A percentile compares a stretch with the other conserved stretches of the same genome.
Evolutionary conservation across 2,329 filamentous ascomycete genomes (phyloP).

Genomic region (Mycocentrospora acerina): DNA sequence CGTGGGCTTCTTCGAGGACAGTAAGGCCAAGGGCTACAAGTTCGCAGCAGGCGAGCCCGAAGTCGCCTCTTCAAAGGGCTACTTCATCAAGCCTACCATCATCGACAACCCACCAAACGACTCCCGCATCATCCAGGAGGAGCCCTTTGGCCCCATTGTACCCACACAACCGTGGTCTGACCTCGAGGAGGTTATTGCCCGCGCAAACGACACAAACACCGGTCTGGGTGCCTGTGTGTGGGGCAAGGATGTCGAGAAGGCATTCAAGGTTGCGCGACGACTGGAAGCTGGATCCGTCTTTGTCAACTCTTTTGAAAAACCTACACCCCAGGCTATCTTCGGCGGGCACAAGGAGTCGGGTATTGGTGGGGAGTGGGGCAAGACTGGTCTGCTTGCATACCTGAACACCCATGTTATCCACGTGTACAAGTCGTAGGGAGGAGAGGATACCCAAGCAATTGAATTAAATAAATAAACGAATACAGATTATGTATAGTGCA

Average conservation of each 20-base stretch:
- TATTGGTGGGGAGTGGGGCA: constrained; percentile 68
- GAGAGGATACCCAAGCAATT: no score
- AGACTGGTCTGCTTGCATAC: constrained; percentile 48
- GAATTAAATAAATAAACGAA: no score
- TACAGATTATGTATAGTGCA: no score
- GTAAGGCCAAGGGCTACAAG: constrained; percentile 55
- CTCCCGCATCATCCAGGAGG: constrained; percentile 59
- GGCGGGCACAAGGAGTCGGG: constrained; percentile 79
- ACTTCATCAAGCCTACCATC: constrained; percentile 62
- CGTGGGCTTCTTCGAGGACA: constrained; percentile 58
- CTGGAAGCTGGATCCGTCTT: constrained; percentile 59
- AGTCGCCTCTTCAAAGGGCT: constrained; percentile 47
- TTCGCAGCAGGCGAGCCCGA: constrained; percentile 53
- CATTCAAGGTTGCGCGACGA: constrained; percentile 49
- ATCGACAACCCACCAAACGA: constrained; percentile 60
- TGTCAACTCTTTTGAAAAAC: constrained; percentile 55
- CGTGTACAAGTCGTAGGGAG: constrained; percentile 44
- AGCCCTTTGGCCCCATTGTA: constrained; percentile 66
- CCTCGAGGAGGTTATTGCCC: constrained; percentile 54
- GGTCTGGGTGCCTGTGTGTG: constrained; percentile 58
- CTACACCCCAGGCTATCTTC: constrained; percentile 56
- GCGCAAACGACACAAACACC: constrained; percentile 51
- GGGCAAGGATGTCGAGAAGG: constrained; percentile 46
- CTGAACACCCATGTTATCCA: constrained; percentile 52
- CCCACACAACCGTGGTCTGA: constrained; percentile 64